These are phyloP conservation scores for Penicillium glabrum DNA, from an alignment of 2,329 filamentous ascomycete species.

Conservation along the genomic window DNA sequence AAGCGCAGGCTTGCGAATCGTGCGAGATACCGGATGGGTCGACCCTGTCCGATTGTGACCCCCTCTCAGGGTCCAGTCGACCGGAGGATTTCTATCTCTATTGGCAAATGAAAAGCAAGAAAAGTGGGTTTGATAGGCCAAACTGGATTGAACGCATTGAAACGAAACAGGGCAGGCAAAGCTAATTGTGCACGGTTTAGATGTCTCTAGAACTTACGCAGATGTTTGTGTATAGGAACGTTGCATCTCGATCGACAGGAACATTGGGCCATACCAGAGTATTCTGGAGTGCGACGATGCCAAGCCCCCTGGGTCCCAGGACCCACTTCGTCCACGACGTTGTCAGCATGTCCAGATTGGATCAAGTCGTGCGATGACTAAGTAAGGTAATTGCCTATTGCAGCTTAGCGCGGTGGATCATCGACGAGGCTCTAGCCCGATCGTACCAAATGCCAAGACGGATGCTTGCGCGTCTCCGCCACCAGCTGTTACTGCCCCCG, in stretches of 20 bases:
- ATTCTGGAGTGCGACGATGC: slow-evolving; percentile 18
- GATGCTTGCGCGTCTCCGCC: slow-evolving; percentile 41
- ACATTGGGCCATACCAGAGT: slow-evolving; percentile 18
- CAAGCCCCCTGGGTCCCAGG: slow-evolving; percentile 22
- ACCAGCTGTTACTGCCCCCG: slow-evolving; percentile 6
- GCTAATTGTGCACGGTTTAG: neutral
- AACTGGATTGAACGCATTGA: neutral
- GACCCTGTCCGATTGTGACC: slow-evolving; percentile 4
- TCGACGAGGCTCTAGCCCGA: slow-evolving; percentile 25
- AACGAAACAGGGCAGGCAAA: neutral
- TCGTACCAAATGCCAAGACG: slow-evolving; percentile 36
- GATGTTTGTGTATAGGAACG: neutral
- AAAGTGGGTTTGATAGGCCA: neutral
- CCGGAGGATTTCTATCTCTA: slow-evolving; percentile 6
- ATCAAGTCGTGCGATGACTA: neutral
- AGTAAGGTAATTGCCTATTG: slow-evolving; percentile 1
- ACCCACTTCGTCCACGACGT: neutral
- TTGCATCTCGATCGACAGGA: slow-evolving; percentile 17
- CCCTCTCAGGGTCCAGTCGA: slow-evolving; percentile 9
- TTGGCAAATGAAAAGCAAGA: slow-evolving; percentile 3
- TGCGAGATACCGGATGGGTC: neutral
- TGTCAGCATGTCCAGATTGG: neutral
- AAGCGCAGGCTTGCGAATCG: slow-evolving; percentile 17
- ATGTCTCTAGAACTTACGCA: neutral
- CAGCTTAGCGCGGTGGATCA: slow-evolving; percentile 25